Conservation (phyloP, 2,329 filamentous ascomycete genomes). For the Colletotrichum noveboracense region DNA sequence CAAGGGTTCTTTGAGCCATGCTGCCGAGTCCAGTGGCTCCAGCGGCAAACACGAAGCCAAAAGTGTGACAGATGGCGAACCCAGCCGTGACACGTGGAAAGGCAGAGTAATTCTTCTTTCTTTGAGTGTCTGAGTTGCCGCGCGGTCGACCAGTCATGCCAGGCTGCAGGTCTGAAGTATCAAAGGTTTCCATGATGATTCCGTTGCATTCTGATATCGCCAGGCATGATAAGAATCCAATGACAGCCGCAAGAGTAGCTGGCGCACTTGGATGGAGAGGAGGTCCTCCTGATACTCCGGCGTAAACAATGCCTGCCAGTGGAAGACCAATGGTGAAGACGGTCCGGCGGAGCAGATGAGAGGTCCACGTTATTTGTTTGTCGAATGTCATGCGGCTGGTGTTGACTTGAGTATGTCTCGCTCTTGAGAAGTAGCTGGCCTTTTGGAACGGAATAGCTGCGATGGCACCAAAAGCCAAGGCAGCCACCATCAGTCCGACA, state of each 20-base stretch:
- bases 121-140: slow-evolving; percentile 42
- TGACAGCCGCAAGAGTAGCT: slow-evolving; percentile 66
- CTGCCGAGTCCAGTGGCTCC: slow-evolving; percentile 72
- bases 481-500: slow-evolving; percentile 70
- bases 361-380: slow-evolving; percentile 70
- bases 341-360: slow-evolving; percentile 71
- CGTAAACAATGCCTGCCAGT: slow-evolving; percentile 70
- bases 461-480: slow-evolving; percentile 71
- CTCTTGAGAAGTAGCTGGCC: slow-evolving; percentile 71
- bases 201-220: slow-evolving; percentile 79
- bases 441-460: slow-evolving; percentile 77
- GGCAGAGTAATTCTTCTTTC: slow-evolving; percentile 73
- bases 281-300: slow-evolving; percentile 68
- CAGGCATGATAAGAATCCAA: slow-evolving; percentile 75
- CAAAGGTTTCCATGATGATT: slow-evolving; percentile 81
- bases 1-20: slow-evolving; percentile 67
- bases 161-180: slow-evolving; percentile 79
- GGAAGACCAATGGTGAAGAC: slow-evolving; percentile 73
- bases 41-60: slow-evolving; percentile 74
- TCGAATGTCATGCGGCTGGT: slow-evolving; percentile 73
- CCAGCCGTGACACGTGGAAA: slow-evolving; percentile 77
- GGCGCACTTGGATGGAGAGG: slow-evolving; percentile 67
- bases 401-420: slow-evolving; percentile 61
- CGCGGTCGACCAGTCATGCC: slow-evolving; percentile 67
- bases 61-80: slow-evolving; percentile 71